A percentile compares a stretch with the other conserved stretches of the same genome.
phyloP scores from a whole-genome alignment of 164 flowering plant genomes.

The Tinospora cordifolia region DNA sequence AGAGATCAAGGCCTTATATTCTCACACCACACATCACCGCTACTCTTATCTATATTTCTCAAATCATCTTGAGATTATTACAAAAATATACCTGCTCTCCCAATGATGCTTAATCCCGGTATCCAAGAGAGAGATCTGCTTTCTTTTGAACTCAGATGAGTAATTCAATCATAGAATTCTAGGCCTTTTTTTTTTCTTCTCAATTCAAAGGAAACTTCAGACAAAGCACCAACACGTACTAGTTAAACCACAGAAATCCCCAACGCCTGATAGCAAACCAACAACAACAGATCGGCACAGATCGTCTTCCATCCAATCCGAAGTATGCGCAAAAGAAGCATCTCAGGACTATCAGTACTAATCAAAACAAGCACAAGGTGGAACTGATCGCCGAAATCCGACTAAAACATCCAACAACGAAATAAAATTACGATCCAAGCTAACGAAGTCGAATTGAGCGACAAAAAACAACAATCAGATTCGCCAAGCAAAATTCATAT shows the following conservation, averaged over 20 bases:
- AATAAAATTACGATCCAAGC: not conserved
- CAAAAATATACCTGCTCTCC: not conserved
- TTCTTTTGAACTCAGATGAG: not conserved
- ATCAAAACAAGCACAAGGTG: not conserved
- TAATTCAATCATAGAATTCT: not conserved
- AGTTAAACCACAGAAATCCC: not conserved
- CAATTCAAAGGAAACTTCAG: not conserved
- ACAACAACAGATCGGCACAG: slow-evolving; percentile 2
- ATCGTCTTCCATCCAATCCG: not conserved
- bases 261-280: not conserved
- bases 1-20: not conserved
- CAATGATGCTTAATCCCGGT: not conserved
- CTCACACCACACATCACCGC: not conserved
- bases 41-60: not conserved
- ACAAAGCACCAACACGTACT: not conserved
- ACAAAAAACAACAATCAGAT: not conserved
- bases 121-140: not conserved
- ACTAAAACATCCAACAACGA: not conserved
- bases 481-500: not conserved
- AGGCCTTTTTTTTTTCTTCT: not conserved
- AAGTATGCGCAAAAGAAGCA: not conserved
- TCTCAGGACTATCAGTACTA: not conserved
- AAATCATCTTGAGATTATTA: not conserved
- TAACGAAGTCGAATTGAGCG: not conserved
- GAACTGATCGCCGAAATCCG: not conserved